Conservation (phyloP, 208 protist genomes). For the Leishmania mexicana region DNA sequence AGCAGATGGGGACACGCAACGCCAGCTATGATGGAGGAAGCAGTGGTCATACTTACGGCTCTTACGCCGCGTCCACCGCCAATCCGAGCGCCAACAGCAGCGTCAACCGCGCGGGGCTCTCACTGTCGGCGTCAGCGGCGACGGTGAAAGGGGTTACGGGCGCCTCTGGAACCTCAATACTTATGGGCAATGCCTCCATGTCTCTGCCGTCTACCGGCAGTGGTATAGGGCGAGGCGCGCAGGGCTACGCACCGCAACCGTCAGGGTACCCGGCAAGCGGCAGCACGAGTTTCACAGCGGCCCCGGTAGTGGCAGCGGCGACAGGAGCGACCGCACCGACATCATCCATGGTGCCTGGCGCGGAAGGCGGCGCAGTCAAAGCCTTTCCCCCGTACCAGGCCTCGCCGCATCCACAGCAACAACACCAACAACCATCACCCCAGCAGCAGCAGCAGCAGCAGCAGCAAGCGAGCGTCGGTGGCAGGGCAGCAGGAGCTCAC, state of each 20-base stretch:
- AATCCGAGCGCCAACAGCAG: not conserved
- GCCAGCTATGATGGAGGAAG: not conserved
- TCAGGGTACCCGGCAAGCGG: conserved; percentile 1
- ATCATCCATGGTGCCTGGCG: not conserved
- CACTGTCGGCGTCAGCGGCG: not conserved
- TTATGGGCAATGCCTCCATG: not conserved
- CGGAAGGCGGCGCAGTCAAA: not conserved
- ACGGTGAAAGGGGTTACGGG: not conserved
- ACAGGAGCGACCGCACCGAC: not conserved
- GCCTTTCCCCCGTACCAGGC: not conserved
- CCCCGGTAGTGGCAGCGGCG: not conserved
- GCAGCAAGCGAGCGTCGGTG: not conserved
- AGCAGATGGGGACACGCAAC: not conserved
- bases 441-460: not conserved
- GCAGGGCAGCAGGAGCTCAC: not conserved
- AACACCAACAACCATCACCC: not conserved
- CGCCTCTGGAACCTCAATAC: not conserved
- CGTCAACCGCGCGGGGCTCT: not conserved
- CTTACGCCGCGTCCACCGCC: too few relatives aligned
- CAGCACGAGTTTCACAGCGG: not conserved
- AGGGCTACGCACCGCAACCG: not conserved
- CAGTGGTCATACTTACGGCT: not conserved
- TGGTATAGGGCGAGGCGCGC: not conserved
- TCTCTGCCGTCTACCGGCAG: not conserved
- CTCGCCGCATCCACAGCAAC: not conserved